Base-by-base conservation (phyloP, 192 early-diverging fungal genomes). In the Glomus cerebriforme region DNA sequence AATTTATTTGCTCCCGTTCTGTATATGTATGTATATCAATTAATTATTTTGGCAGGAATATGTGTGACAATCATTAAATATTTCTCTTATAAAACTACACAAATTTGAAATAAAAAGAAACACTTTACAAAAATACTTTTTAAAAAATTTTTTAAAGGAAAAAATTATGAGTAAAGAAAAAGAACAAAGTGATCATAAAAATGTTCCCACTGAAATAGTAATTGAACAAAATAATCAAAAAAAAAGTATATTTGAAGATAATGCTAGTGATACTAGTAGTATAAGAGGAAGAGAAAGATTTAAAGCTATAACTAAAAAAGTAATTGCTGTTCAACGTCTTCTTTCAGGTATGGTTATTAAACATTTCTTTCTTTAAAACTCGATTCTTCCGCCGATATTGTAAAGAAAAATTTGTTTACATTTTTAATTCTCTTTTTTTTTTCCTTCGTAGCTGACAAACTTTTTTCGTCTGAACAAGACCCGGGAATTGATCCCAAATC, bases 401-500 rank as follows among this genome's bases (percentile, higher is more conserved):
- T 12, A 29, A 60, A 24, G 22, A 27, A 62, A 24, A 27, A 12
- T 2, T 63, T 27, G 3, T 59, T n/a, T 17, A 3, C 27, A 27
- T 27, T 63, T 27, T 63, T 24, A 7, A 6, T 27, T 27, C 9
- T 27, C 29, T 43, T 35, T 1, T 3, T 35, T 43, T 43, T 43
- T 43, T 43, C 39, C 9, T 39, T 39, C 9, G 13, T 34, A 67
- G 65, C 19, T 1, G 65, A 6, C 26, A 67, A 7, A 35, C 37
- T 35, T 19, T 9, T 31, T 37, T 26, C 5, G 19, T n/a, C 22
- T 35, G 65, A 34, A 19, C 65, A n/a, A 35, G 65, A 67, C 19
- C 65, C 65, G 4, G 65, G 65, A 35, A 67, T 67, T 67, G 65
- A 67, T 19, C 31, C 65, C 37, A 67, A 35, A 67, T 8, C 3